A percentile compares a stretch with the other conserved stretches of the same genome.
phyloP scores from a whole-genome alignment of 2,329 filamentous ascomycete genomes.

The Aspergillus terreus region DNA sequence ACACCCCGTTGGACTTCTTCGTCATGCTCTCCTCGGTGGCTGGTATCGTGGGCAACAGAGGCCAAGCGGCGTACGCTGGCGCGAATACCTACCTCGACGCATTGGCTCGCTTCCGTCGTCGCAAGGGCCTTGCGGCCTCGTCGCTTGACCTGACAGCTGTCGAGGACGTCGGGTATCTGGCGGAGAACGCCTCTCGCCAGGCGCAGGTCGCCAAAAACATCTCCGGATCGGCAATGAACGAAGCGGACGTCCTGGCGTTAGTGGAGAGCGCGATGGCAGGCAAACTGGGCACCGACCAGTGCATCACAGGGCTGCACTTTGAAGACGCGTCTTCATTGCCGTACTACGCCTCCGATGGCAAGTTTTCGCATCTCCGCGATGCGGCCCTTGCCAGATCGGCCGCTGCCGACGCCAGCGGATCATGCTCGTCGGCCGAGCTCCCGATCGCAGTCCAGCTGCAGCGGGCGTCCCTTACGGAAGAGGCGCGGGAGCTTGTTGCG shows the following conservation, averaged over 20 bases:
- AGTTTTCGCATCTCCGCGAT: background rate
- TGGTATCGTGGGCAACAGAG: conserved; percentile 39
- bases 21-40: conserved; percentile 36
- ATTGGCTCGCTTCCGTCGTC: conserved; percentile 22
- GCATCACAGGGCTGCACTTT: conserved; percentile 1
- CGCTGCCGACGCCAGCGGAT: background rate
- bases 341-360: background rate
- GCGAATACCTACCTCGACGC: conserved; percentile 33
- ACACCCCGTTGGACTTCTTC: conserved; percentile 35
- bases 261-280: background rate
- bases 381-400: background rate
- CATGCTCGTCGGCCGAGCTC: background rate
- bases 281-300: background rate
- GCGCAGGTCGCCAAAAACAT: background rate
- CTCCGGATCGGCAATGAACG: background rate
- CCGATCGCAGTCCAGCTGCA: too few relatives aligned
- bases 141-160: conserved; percentile 18
- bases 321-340: background rate
- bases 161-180: conserved; percentile 1
- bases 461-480: too few relatives aligned
- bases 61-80: conserved; percentile 41
- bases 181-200: background rate
- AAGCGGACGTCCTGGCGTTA: background rate
- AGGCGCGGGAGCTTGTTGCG: background rate
- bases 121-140: conserved; percentile 18